Base-by-base conservation (phyloP, 495 filamentous ascomycete species). In the Lichenothelia convexa region DNA sequence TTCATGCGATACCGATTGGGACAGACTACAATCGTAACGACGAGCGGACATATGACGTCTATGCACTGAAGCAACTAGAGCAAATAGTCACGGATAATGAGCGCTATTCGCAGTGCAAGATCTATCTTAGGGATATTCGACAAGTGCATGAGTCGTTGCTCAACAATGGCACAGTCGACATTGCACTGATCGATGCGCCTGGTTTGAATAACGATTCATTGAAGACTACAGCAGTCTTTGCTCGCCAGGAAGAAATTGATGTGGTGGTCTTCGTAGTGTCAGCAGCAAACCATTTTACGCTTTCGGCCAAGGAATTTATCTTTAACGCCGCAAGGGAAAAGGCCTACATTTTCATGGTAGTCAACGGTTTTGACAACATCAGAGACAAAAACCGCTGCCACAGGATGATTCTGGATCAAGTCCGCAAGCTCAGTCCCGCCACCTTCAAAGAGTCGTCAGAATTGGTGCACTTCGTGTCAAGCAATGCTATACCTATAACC, bases 261-360 rank as follows among this genome's bases (percentile, higher is more conserved):
- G 89, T 97, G 3, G 91, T 97, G 16, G 89, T 97, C 1, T 97
- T 95, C 42, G 89, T 97, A 18, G 91, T 97, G 8, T 92, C 83
- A 21, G 89, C 91, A 11, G 85, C 84, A 26, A 95, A 97, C 47
- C 91, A 94, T 54, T 95, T 97, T 54, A 97, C 89, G 1, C 70
- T 85, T 33, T 89, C 87, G 3, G 86, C 91, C 8, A 93, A 83
- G 51, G 85, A 97, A 43, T 97, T 97, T 51, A 93, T 97, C 42
- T 73, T 80, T 61, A 86, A 86, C 38, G 89, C 89, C 7, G 91
- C 89, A 11, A 73, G 84, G 31, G 89, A 97, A 51, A 97, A 97
- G 51, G 87, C 87, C 9, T 95, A 97, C 49, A 87, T 97, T 45
- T 97, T 97, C 62, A 89, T 97, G 60, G 89, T 95, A 6, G 89